Percentiles rank a stretch among this genome's conserved stretches.
Conservation (phyloP, 352 stramenopile genomes). For the Saprolegnia diclina region DNA sequence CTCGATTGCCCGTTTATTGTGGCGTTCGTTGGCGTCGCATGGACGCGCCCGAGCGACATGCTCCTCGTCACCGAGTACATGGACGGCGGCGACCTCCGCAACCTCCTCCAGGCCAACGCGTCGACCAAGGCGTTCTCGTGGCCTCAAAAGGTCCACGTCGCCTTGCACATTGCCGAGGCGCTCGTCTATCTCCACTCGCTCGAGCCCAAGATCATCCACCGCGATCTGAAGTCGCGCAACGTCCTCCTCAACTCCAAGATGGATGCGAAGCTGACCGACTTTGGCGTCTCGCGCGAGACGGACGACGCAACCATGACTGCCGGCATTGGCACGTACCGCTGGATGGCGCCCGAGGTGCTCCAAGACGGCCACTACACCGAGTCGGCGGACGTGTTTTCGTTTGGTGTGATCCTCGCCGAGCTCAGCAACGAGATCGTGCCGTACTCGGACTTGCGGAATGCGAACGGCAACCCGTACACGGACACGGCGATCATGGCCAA, state of each 20-base stretch:
- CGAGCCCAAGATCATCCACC: constrained; percentile 17
- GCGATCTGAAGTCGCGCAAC: constrained; percentile 23
- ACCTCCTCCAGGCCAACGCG: constrained; percentile 1
- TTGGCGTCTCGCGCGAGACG: constrained; percentile 15
- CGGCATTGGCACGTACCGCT: constrained; percentile 22
- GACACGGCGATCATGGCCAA: constrained; percentile 21
- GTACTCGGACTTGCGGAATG: constrained; percentile 22
- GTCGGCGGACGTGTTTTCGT: constrained; percentile 15
- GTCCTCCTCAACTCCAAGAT: constrained; percentile 11
- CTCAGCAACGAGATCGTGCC: constrained; percentile 10
- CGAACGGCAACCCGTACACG: not conserved
- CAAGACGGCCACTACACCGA: constrained; percentile 22
- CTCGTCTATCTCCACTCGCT: constrained; percentile 19
- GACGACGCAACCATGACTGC: constrained; percentile 20
- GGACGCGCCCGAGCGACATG: constrained; percentile 43
- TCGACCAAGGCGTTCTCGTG: not conserved
- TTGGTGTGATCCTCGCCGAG: constrained; percentile 22
- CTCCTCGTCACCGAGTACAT: constrained; percentile 42
- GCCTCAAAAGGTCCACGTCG: constrained; percentile 5
- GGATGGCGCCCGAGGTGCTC: constrained; percentile 22
- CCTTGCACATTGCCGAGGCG: constrained; percentile 16
- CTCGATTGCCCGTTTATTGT: constrained; percentile 19
- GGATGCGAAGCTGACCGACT: constrained; percentile 21
- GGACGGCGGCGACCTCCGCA: constrained; percentile 40
- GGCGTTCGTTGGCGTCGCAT: constrained; percentile 41